A percentile compares a stretch with the other conserved stretches of the same genome.
Conservation (phyloP, 805 yeast genomes). For the Ogataea trehalophila region DNA sequence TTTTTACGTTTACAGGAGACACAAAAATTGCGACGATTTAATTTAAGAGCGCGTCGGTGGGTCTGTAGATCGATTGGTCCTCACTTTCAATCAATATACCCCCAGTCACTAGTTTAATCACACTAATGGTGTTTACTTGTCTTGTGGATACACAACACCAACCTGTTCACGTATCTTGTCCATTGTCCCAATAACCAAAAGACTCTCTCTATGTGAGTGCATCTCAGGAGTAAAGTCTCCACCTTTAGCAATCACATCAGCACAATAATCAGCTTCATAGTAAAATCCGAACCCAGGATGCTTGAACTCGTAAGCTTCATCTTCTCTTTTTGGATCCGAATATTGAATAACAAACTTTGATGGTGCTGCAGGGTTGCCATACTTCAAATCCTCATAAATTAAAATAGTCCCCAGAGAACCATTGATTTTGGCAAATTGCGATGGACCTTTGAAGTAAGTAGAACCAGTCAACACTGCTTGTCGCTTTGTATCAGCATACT, state of each 20-base stretch:
- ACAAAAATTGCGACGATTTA: too few relatives aligned
- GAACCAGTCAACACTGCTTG: conserved; percentile 36
- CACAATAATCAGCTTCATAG: conserved; percentile 53
- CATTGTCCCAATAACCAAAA: conserved; percentile 43
- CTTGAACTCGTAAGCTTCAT: conserved; percentile 24
- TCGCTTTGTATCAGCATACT: conserved; percentile 31
- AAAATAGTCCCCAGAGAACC: conserved; percentile 17
- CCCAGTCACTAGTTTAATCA: too few relatives aligned
- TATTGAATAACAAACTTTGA: conserved; percentile 29
- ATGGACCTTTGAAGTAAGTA: conserved; percentile 4
- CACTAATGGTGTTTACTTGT: conserved; percentile 5
- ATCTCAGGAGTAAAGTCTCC: conserved; percentile 26
- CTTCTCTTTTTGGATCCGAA: conserved; percentile 23
- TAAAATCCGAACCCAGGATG: conserved; percentile 43
- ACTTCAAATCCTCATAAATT: conserved; percentile 10
- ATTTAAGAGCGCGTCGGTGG: too few relatives aligned
- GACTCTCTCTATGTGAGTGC: conserved; percentile 41
- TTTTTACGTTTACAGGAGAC: too few relatives aligned
- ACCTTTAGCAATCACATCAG: conserved; percentile 38
- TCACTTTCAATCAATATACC: too few relatives aligned
- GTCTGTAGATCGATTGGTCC: too few relatives aligned
- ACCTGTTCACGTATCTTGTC: conserved; percentile 41
- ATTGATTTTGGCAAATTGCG: conserved; percentile 13
- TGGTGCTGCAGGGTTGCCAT: conserved; percentile 22
- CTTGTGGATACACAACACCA: conserved; percentile 42